Evolutionary conservation across 306 rosid species (phyloP), one percentile per base, ranked within the genome.

Genomic region (Trifolium repens): DNA sequence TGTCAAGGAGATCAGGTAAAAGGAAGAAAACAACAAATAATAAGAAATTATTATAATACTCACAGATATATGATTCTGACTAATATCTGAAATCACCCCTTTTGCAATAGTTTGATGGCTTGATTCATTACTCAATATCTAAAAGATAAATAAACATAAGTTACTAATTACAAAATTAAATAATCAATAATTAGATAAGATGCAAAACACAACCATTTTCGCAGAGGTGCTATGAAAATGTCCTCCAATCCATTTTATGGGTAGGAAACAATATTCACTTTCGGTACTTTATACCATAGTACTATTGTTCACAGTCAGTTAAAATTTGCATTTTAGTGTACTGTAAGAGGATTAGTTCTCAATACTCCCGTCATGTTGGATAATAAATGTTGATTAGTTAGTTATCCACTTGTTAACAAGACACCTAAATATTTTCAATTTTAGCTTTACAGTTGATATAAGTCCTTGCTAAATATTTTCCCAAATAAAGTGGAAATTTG

Each of bases 111-210:
- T 52, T 83, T 90, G 90, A 85, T 73, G 69, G 72, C 86, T 82
- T 76, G 91, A 78, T 71, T 88, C 89, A 46, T 80, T 87, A 80
- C 96, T 85, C 76, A 94, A 82, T 82, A 94, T 90, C 98, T 94
- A 79, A 74, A 81, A 34, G 11, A 67, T 60, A 77, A 80, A 67
- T 49, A 39, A 62, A 75, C 13, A 74, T 12, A 24, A 16, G 24
- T 61, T 30, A 19, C 50, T 61, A 46, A 75, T 37, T 69, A 71
- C 80, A 32, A 42, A 43, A 54, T 15, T 19, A 24, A 13, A 78
- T 2, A 67, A 60, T 24, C 11, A 19, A 7, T 16, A 69, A 73
- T 14, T 6, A 67, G 75, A 75, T 54, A 74, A 50, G 42, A 78
- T 68, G 58, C 61, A 81, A 11, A 62, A 22, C 54, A 68, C 59